phyloP scores from a whole-genome alignment of 768 basidiomycete species.

The Mrakia gelida region DNA sequence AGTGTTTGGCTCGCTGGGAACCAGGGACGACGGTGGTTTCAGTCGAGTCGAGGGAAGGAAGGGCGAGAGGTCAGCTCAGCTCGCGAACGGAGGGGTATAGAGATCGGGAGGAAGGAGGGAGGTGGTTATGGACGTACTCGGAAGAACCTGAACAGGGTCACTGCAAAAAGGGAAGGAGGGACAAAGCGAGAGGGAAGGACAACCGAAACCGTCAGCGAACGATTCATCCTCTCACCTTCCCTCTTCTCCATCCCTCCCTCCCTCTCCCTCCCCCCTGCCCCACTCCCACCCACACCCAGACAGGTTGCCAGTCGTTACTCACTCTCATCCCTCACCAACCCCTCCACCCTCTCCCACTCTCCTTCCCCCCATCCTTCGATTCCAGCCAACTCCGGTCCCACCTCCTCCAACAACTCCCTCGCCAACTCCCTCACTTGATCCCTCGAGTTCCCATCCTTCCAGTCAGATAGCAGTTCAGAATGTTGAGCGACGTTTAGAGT shows the following conservation, averaged over 20 bases:
- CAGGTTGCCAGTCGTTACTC: neutral
- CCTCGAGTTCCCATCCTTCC: neutral
- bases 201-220: neutral
- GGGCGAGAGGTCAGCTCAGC: neutral
- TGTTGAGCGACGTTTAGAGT: neutral
- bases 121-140: constrained; percentile 34
- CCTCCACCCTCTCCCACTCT: constrained; percentile 34
- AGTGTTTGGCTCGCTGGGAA: constrained; percentile 38
- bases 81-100: too few relatives aligned
- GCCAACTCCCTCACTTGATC: neutral
- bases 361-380: constrained; percentile 40
- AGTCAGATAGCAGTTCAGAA: neutral
- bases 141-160: constrained; percentile 36
- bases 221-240: too few relatives aligned
- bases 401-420: neutral
- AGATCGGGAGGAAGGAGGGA: neutral
- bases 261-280: neutral
- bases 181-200: neutral
- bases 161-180: neutral
- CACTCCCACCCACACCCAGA: neutral
- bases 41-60: neutral
- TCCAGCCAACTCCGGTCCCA: constrained; percentile 29
- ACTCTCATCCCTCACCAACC: constrained; percentile 38
- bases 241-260: too few relatives aligned
- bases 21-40: too few relatives aligned